Evolutionary conservation across 495 filamentous ascomycete species (phyloP).

Genomic region (Hamigera avellanea): DNA sequence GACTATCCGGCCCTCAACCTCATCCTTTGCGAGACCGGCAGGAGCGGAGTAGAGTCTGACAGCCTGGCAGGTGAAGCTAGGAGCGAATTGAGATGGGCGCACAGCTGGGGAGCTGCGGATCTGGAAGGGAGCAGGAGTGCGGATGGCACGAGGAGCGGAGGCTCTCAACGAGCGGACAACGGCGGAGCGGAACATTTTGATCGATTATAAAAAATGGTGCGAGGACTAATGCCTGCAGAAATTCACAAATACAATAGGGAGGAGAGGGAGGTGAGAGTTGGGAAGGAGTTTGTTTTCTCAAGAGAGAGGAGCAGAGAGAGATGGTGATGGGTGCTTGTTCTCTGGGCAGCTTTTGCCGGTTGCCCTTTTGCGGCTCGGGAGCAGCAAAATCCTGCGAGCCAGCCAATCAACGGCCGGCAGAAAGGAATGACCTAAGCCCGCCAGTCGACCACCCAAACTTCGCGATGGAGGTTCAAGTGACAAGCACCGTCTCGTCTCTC

Average conservation of each 20-base stretch:
- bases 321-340: slow-evolving; percentile 11
- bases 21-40: slow-evolving; percentile 61
- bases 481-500: too few relatives aligned
- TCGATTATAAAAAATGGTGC: slow-evolving; percentile 7
- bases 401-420: slow-evolving; percentile 33
- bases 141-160: slow-evolving; percentile 45
- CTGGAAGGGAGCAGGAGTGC: slow-evolving; percentile 41
- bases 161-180: slow-evolving; percentile 54
- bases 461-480: too few relatives aligned
- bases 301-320: slow-evolving; percentile 5
- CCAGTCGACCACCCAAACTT: slow-evolving; percentile 19
- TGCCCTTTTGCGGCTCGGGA: slow-evolving; percentile 17
- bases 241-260: slow-evolving; percentile 11
- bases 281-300: slow-evolving; percentile 2
- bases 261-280: slow-evolving; percentile 9
- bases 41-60: slow-evolving; percentile 79
- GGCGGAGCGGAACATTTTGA: slow-evolving; percentile 77
- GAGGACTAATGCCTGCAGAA: too few relatives aligned
- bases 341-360: too few relatives aligned
- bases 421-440: slow-evolving; percentile 38
- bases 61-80: slow-evolving; percentile 41
- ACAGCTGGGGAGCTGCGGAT: slow-evolving; percentile 45
- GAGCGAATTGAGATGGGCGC: slow-evolving; percentile 34
- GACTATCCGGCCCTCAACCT: slow-evolving; percentile 89
- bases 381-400: slow-evolving; percentile 31